phyloP scores from a whole-genome alignment of 257 asterid genomes.

The Nicotiana otophora region DNA sequence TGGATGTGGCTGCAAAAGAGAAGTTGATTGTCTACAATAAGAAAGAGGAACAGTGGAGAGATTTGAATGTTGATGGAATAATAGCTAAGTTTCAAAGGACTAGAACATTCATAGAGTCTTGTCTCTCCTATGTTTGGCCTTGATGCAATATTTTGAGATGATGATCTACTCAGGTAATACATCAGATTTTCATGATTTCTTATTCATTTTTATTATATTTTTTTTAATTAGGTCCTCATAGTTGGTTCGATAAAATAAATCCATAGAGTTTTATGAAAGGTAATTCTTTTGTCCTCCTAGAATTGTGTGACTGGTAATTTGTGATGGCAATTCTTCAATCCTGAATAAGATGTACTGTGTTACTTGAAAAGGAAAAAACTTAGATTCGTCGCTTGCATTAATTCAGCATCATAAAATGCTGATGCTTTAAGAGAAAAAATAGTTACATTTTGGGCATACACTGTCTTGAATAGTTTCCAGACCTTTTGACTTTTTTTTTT shows the following conservation, averaged over 20 bases:
- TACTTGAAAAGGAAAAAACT: neutral
- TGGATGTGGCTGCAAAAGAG: neutral
- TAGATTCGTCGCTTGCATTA: neutral
- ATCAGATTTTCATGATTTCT: neutral
- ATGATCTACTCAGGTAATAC: neutral
- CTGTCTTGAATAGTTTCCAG: neutral
- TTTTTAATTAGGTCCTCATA: neutral
- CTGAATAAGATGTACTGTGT: neutral
- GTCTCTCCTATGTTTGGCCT: neutral
- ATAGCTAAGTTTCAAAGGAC: neutral
- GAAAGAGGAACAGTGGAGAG: neutral
- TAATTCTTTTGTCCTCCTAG: neutral
- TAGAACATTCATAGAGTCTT: neutral
- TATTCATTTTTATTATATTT: too few species aligned
- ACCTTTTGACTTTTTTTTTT: neutral
- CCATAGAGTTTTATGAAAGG: too few species aligned
- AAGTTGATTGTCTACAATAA: neutral
- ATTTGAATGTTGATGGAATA: neutral
- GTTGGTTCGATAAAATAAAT: neutral
- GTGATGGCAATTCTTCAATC: neutral
- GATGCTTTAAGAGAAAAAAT: neutral
- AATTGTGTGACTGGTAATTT: neutral
- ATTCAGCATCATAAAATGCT: neutral
- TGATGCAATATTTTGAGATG: neutral
- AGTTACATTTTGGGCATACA: neutral